Base-by-base conservation (phyloP, 176 grass and related monocot species). In the Zoysia pacifica region DNA sequence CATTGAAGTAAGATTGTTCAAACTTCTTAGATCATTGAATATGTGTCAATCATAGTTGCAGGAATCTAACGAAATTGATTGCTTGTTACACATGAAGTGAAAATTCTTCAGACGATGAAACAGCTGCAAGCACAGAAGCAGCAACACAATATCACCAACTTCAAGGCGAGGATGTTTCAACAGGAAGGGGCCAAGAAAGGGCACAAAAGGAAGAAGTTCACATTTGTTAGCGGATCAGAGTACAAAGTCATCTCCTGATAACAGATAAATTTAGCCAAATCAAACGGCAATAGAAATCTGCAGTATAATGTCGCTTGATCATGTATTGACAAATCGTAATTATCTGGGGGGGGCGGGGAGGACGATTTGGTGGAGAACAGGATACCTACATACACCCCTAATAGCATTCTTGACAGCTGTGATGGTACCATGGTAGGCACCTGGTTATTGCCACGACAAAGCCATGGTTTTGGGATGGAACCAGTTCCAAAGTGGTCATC, bases 1-100 rank as follows among this genome's bases (percentile, higher is more conserved):
- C 89, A 4, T 15, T 75, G 39, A 82, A 78, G 89, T 91, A 85
- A 77, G 81, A 65, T 69, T 16, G 5, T 72, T 83, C 13, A 48
- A 44, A 42, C 18, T 15, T 70, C 68, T 1, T 35, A 69, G 14
- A 81, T 75, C 43, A 44, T 67, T 50, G 12, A 9, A 78, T 50
- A 82, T 50, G 58, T 38, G 59, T 9, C 12, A 65, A 13, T 72
- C 48, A 18, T 79, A 2, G 69, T 53, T 19, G 36, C 37, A 58
- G 42, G 38, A 76, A 42, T 9, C 41, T 89, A 77, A 72, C 77
- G 65, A 11, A 65, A 35, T 48, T 70, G 44, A 8, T 76, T 81
- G 3, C 9, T 65, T 81, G 13, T 36, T 15, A 65, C 51, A 15
- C 71, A 79, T 81, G 53, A 84, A 85, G 87, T 76, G 87, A 89